Percentiles rank a stretch among this genome's conserved stretches.
phyloP scores from a whole-genome alignment of 352 stramenopile genomes.

The Pythium graminicola region DNA sequence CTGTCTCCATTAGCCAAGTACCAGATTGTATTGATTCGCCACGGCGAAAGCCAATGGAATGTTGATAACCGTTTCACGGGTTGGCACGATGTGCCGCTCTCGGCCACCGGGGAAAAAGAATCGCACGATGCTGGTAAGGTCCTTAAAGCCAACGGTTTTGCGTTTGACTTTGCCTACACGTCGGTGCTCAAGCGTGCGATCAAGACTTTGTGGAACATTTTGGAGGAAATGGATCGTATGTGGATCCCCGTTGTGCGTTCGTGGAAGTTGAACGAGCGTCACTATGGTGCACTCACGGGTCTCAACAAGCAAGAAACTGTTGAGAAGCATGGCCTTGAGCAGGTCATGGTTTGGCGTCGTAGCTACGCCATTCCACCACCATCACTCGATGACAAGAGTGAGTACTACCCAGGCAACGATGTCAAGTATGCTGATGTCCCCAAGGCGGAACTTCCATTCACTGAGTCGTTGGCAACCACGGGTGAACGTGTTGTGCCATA shows the following conservation, averaged over 20 bases:
- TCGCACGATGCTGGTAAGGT: slow-evolving; percentile 93
- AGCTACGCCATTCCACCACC: slow-evolving; percentile 97
- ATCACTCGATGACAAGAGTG: slow-evolving; percentile 76
- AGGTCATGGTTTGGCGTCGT: slow-evolving; percentile 97
- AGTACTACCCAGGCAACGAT: slow-evolving; percentile 90
- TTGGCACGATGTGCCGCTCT: slow-evolving; percentile 96
- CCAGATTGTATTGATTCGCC: slow-evolving; percentile 87
- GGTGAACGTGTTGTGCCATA: slow-evolving; percentile 94
- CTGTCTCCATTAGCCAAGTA: slow-evolving; percentile 52
- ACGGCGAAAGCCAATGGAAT: slow-evolving; percentile 98
- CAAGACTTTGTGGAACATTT: slow-evolving; percentile 95
- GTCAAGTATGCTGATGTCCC: slow-evolving; percentile 87
- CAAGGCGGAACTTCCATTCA: slow-evolving; percentile 88
- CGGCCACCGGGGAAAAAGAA: slow-evolving; percentile 83
- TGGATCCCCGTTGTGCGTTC: slow-evolving; percentile 94
- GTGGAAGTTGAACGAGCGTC: slow-evolving; percentile 97
- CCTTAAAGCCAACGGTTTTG: slow-evolving; percentile 89
- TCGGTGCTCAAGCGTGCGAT: slow-evolving; percentile 97
- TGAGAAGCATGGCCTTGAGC: slow-evolving; percentile 97
- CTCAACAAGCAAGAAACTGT: slow-evolving; percentile 99
- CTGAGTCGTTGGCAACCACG: slow-evolving; percentile 91
- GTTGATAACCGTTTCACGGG: slow-evolving; percentile 98
- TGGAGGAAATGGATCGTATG: slow-evolving; percentile 96
- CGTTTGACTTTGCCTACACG: slow-evolving; percentile 94
- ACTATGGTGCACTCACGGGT: slow-evolving; percentile 97